Conservation (phyloP, 768 basidiomycete genomes). For the Suillus subluteus region DNA sequence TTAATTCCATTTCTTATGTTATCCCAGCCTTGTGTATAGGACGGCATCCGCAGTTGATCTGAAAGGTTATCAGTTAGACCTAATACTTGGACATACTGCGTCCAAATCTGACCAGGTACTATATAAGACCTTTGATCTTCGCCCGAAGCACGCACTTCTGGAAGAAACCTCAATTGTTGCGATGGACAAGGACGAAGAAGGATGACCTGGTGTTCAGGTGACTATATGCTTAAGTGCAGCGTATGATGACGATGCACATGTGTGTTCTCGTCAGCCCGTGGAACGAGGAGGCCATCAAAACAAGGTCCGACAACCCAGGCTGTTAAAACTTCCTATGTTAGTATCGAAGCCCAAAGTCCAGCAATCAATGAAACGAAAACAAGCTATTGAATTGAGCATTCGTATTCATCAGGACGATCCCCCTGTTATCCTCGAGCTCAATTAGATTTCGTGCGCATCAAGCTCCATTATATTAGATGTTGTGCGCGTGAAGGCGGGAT, state of each 20-base stretch:
- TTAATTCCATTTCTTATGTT: background rate
- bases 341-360: background rate
- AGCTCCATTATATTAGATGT: background rate
- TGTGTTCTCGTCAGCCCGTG: background rate
- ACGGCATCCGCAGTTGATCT: background rate
- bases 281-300: background rate
- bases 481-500: background rate
- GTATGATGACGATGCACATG: background rate
- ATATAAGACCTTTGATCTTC: background rate
- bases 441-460: background rate
- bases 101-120: background rate
- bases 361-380: background rate
- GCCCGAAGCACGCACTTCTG: background rate
- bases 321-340: background rate
- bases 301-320: background rate
- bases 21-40: background rate
- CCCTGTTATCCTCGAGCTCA: background rate
- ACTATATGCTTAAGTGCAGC: background rate
- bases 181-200: background rate
- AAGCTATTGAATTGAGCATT: background rate
- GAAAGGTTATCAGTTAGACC: background rate
- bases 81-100: background rate
- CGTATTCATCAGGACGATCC: background rate
- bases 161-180: background rate
- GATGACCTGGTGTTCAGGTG: background rate